Percentiles rank a stretch among this genome's conserved stretches.
Conservation (phyloP, 2,329 filamentous ascomycete species). For the Fusarium clavum region DNA sequence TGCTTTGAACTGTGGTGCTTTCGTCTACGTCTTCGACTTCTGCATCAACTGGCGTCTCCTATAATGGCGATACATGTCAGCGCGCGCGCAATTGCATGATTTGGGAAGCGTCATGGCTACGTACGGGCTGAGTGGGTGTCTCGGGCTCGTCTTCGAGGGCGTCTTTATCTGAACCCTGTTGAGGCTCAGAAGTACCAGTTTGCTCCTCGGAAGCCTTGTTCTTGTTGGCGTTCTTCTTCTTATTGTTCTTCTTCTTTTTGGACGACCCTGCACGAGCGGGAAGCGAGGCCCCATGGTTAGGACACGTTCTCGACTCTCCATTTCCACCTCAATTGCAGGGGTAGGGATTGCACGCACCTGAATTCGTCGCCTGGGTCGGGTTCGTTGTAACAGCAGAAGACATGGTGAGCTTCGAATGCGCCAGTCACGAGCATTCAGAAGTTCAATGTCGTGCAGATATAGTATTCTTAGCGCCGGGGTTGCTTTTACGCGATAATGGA, state of each 20-base stretch:
- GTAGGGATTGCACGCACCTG: conserved; percentile 50
- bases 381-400: conserved; percentile 54
- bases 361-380: conserved; percentile 51
- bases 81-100: conserved; percentile 30
- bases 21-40: conserved; percentile 31
- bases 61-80: conserved; percentile 41
- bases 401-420: conserved; percentile 50
- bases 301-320: conserved; percentile 47
- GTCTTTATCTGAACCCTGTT: conserved; percentile 55
- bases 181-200: conserved; percentile 49
- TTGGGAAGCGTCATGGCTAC: conserved; percentile 34
- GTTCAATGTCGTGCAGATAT: conserved; percentile 34
- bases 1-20: conserved; percentile 47
- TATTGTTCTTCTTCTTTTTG: conserved; percentile 70
- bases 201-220: conserved; percentile 55
- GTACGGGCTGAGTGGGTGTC: conserved; percentile 51
- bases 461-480: conserved; percentile 18
- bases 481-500: conserved; percentile 28
- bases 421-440: conserved; percentile 42
- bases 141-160: conserved; percentile 60
- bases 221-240: conserved; percentile 68
- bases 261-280: conserved; percentile 50
- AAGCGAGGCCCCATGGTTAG: conserved; percentile 46
- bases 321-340: conserved; percentile 41
- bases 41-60: conserved; percentile 48